These are phyloP conservation scores for Sanghuangporus weigelae DNA, from an alignment of 1,284 basidiomycete genomes.

Conservation along the genomic window DNA sequence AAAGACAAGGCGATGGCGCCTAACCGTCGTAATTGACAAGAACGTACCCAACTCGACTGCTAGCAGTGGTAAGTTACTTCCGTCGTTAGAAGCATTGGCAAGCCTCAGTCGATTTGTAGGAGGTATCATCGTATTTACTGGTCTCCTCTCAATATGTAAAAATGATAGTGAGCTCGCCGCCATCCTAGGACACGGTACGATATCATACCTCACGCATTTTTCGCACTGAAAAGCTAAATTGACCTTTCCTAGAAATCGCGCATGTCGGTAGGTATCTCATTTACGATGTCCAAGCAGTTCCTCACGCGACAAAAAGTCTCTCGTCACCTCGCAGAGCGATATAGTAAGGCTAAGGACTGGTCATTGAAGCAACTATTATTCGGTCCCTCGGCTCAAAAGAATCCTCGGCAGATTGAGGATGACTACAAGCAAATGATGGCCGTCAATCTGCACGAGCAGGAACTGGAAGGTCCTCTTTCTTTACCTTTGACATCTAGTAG, in stretches of 20 bases:
- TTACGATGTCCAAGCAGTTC: conserved; percentile 44
- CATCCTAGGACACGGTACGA: conserved; percentile 78
- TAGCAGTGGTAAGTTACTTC: conserved; percentile 49
- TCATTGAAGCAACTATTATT: neutral
- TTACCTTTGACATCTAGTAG: neutral
- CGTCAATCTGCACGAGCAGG: conserved; percentile 78
- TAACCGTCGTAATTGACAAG: conserved; percentile 78
- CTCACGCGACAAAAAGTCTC: conserved; percentile 68
- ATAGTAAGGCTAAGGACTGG: neutral
- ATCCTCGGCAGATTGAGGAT: neutral
- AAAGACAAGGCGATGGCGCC: conserved; percentile 45
- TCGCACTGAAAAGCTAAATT: neutral
- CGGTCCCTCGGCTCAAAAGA: neutral
- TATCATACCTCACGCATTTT: neutral
- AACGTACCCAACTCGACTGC: conserved; percentile 80
- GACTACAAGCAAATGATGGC: conserved; percentile 10
- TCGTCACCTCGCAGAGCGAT: conserved; percentile 18
- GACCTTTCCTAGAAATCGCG: conserved; percentile 61
- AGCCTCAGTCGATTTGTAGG: conserved; percentile 30
- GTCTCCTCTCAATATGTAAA: conserved; percentile 76
- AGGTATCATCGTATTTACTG: conserved; percentile 85
- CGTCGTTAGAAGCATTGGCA: neutral
- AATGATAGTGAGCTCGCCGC: conserved; percentile 84
- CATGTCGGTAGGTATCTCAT: conserved; percentile 57
- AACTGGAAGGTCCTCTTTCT: conserved; percentile 63